Conservation (phyloP, 495 filamentous ascomycete genomes). For the Baudoinia panamericana region DNA sequence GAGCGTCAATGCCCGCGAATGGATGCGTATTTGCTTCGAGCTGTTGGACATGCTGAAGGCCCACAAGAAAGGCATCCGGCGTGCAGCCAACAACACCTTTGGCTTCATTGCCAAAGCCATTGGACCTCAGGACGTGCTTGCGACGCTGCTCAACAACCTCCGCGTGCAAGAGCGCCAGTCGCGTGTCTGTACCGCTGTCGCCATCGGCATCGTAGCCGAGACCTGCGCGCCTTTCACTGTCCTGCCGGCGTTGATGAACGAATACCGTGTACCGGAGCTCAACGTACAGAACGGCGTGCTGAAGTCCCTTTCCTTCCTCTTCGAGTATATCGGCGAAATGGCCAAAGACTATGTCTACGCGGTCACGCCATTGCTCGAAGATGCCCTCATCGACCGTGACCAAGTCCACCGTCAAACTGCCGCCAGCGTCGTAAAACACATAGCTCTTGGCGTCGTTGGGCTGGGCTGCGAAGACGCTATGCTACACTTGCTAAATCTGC, state of each 20-base stretch:
- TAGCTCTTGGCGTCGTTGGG: slow-evolving; percentile 89
- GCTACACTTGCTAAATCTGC: slow-evolving; percentile 89
- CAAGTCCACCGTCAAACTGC: slow-evolving; percentile 98
- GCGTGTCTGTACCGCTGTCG: slow-evolving; percentile 95
- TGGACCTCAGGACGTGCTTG: slow-evolving; percentile 92
- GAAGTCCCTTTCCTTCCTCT: slow-evolving; percentile 92
- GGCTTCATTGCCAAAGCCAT: slow-evolving; percentile 99
- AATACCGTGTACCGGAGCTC: slow-evolving; percentile 95
- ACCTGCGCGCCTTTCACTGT: slow-evolving; percentile 99
- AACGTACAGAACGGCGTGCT: slow-evolving; percentile 99
- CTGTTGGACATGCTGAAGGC: slow-evolving; percentile 98
- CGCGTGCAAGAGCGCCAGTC: slow-evolving; percentile 96
- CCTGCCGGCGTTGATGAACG: slow-evolving; percentile 98
- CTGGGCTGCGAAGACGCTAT: slow-evolving; percentile 98
- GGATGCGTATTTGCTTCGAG: slow-evolving; percentile 99
- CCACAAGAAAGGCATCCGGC: slow-evolving; percentile 96
- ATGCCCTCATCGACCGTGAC: slow-evolving; percentile 94
- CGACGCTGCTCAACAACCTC: slow-evolving; percentile 90
- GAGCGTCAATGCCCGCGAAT: slow-evolving; percentile 89
- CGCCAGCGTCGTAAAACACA: slow-evolving; percentile 90
- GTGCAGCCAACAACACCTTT: slow-evolving; percentile 99
- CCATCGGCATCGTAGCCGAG: slow-evolving; percentile 99
- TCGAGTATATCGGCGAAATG: slow-evolving; percentile 99
- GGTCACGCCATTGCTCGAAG: slow-evolving; percentile 90
- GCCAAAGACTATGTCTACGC: slow-evolving; percentile 99